Percentiles rank a stretch among this genome's conserved stretches.
Evolutionary conservation across 345 rosid species (phyloP).

Genomic region (Arabis alpina): DNA sequence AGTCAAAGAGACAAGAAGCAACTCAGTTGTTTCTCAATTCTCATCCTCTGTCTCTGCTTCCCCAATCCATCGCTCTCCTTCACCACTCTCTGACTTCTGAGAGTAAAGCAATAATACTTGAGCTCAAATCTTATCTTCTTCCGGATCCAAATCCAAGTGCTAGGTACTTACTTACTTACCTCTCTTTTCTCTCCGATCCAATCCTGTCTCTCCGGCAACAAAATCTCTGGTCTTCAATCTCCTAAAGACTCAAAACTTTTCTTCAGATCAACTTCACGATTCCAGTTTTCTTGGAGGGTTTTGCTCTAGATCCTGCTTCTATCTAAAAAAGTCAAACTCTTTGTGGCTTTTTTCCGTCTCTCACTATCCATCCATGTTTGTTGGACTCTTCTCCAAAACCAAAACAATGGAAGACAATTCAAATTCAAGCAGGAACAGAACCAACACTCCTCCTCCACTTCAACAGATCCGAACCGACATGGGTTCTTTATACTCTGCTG

Average conservation of each 20-base stretch:
- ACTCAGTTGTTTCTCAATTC: conserved; percentile 38
- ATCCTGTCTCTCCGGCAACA: background rate
- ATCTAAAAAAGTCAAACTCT: conserved; percentile 12
- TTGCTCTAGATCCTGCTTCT: conserved; percentile 6
- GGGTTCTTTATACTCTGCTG: conserved; percentile 49
- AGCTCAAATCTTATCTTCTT: conserved; percentile 29
- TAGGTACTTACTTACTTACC: conserved; percentile 17
- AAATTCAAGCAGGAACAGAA: conserved; percentile 37
- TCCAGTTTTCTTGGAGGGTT: background rate
- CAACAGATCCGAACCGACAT: conserved; percentile 39
- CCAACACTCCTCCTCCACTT: conserved; percentile 9
- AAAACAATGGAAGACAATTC: conserved; percentile 43
- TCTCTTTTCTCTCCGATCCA: background rate
- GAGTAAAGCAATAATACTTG: background rate
- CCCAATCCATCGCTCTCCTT: conserved; percentile 12
- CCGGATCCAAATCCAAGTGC: background rate
- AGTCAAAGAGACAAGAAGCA: conserved; percentile 31
- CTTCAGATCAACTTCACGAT: conserved; percentile 3
- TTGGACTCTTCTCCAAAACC: conserved; percentile 42
- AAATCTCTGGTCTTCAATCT: background rate
- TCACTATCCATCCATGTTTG: conserved; percentile 29
- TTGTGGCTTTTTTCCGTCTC: background rate
- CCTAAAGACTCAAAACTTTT: background rate
- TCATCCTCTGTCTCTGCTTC: background rate
- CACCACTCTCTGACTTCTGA: conserved; percentile 6